These are phyloP conservation scores for Plasmodium sp. DNA, from an alignment of 169 alveolate species.

Conservation along the genomic window DNA sequence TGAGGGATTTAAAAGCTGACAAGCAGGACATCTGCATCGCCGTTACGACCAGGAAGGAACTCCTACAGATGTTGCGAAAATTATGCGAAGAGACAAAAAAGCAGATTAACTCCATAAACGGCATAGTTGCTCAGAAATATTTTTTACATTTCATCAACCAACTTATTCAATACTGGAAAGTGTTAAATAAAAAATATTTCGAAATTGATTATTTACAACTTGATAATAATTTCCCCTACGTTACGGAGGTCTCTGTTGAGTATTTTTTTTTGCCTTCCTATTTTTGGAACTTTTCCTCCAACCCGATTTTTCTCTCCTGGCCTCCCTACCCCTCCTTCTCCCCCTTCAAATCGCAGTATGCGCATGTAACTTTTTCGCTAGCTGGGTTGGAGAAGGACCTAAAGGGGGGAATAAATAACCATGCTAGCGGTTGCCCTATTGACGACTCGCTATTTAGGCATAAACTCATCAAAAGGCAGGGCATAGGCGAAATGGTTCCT, in stretches of 20 bases:
- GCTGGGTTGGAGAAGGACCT: not conserved
- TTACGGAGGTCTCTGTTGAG: slow-evolving; percentile 33
- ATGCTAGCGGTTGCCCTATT: not conserved
- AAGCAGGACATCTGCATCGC: slow-evolving; percentile 52
- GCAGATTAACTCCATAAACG: slow-evolving; percentile 52
- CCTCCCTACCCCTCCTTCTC: slow-evolving; percentile 74
- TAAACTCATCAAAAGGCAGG: not conserved
- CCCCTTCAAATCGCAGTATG: slow-evolving; percentile 73
- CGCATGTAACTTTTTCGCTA: slow-evolving; percentile 41
- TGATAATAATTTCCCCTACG: slow-evolving; percentile 66
- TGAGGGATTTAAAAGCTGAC: slow-evolving; percentile 52
- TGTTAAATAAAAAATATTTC: slow-evolving; percentile 33
- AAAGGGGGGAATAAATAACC: not conserved
- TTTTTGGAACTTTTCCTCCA: slow-evolving; percentile 65
- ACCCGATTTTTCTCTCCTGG: slow-evolving; percentile 70
- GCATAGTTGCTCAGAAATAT: slow-evolving; percentile 66
- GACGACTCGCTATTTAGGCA: not conserved
- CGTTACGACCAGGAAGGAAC: slow-evolving; percentile 33
- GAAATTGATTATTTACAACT: slow-evolving; percentile 56
- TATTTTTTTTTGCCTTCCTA: slow-evolving; percentile 48
- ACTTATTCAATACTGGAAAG: slow-evolving; percentile 62
- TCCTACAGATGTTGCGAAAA: slow-evolving; percentile 26
- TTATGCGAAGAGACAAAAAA: slow-evolving; percentile 21
- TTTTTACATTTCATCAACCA: slow-evolving; percentile 44
- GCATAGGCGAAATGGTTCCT: not conserved